These are phyloP conservation scores for Phascolomyces articulosus DNA, from an alignment of 371 early-diverging fungal species.

Conservation along the genomic window DNA sequence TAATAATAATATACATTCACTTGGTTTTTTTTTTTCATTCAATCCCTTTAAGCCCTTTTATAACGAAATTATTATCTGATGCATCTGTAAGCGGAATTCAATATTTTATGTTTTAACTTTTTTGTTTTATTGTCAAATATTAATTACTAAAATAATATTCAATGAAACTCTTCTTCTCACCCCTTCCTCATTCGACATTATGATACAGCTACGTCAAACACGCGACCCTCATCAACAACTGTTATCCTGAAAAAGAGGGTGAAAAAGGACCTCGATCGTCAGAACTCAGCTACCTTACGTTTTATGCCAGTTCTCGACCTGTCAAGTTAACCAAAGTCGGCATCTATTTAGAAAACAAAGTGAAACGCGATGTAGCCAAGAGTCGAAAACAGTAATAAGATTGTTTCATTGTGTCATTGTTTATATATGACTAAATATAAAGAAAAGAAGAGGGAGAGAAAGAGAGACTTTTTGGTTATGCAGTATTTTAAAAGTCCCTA, in stretches of 20 bases:
- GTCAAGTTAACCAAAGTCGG: constrained; percentile 94
- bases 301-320: constrained; percentile 89
- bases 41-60: too few species aligned
- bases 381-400: constrained; percentile 63
- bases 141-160: too few species aligned
- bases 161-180: background rate
- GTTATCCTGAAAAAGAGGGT: constrained; percentile 85
- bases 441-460: background rate
- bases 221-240: constrained; percentile 88
- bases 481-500: too few species aligned
- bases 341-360: constrained; percentile 78
- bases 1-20: background rate
- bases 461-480: too few species aligned
- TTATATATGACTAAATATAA: too few species aligned
- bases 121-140: background rate
- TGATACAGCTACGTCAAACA: constrained; percentile 78
- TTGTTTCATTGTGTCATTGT: constrained; percentile 15
- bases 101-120: background rate
- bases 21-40: background rate
- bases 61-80: constrained; percentile 9
- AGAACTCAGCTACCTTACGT: constrained; percentile 87
- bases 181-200: background rate
- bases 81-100: constrained; percentile 38
- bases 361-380: constrained; percentile 70
- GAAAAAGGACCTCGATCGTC: constrained; percentile 82